Base-by-base conservation (phyloP, 31 red algal genomes). In the Porphyra umbilicalis region DNA sequence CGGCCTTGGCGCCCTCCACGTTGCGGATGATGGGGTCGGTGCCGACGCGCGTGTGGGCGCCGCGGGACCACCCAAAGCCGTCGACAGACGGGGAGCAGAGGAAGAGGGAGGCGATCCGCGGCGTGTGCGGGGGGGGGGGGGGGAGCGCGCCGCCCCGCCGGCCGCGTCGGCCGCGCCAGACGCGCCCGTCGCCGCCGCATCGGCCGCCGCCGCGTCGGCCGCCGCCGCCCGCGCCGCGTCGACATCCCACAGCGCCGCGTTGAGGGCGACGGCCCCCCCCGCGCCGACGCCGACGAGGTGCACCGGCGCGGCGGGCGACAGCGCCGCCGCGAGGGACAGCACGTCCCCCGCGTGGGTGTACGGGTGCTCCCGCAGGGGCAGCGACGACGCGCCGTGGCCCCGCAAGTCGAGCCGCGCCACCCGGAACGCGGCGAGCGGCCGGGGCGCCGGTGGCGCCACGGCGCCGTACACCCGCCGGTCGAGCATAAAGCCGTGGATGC, bases 401-500 rank as follows among this genome's bases (percentile, higher is more conserved):
- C 57, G 57, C 25, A 71, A 29, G 57, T 71, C 57, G 25, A 71
- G 25, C 13, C 57, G 57, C 11, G 25, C 57, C 25, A 71, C 57
- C 25, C 57, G 57, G 25, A 71, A 2, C 13, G 57, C 57, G 25
- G 57, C 57, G 16, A 71, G 57, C 25, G 57, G 14, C 20, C 25
- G 57, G 25, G 57, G 20, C 18, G 13, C 0, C 25, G 20, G 14
- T 1, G 42, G 10, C 42, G 42, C 14, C 13, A 29, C 57, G 57
- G 10, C 57, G 57, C 3, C 57, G 30, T n/a, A 71, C 4, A 71
- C 4, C 20, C 57, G 57, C 20, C 57, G 20, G 57, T 71, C 57
- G 57, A 71, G 57, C 57, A 71, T 71, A n/a, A 71, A 71, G 57
- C 57, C 57, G 57, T 71, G 57, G 57, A 71, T 71, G 57, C 57